Evolutionary conservation across 345 rosid species (phyloP), one percentile per base, ranked within the genome.

Genomic region (Euclidium syriacum): DNA sequence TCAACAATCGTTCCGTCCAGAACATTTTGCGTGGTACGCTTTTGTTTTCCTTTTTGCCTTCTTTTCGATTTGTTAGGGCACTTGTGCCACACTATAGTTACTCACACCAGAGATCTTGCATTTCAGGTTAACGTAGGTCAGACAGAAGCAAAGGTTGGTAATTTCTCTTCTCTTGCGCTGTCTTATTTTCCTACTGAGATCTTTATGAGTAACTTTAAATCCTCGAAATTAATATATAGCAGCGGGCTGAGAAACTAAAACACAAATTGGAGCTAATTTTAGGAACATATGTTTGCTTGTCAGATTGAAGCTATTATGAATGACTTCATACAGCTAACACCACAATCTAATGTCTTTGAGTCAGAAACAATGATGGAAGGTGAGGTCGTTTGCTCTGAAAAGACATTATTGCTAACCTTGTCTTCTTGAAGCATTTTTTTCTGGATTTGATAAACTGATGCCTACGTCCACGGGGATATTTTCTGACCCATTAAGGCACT

Each of bases 311-410:
- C 97, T 54, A 87, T 90, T 63, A 87, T 90, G 91, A 76, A 86
- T 72, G 96, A 94, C 73, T 90, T 85, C 74, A 83, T 94, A 70
- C 96, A 90, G 80, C 81, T 90, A 55, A 90, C 77, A 67, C 90
- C 97, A 27, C 84, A 80, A 46, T 85, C 95, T 11, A 87, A 90
- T 71, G 91, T 87, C 66, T 81, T 70, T 12, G 95, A 85, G 79
- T 81, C 91, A 20, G 97, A 90, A 77, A 94, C 97, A 38, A 87
- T 90, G 96, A 82, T 90, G 69, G 99, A 94, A 87, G 97, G 97
- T 90, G 15, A 22, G 70, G 26, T 52, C 24, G 26, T 46, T 54
- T 49, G 35, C 40, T 9, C 18, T 27, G 30, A 32, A 53, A 16
- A 17, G 52, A 18, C 20, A 29, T 5, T 27, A 53, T 16, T 68